Base-by-base conservation (phyloP, 2,329 filamentous ascomycete species). In the Nemania diffusa region DNA sequence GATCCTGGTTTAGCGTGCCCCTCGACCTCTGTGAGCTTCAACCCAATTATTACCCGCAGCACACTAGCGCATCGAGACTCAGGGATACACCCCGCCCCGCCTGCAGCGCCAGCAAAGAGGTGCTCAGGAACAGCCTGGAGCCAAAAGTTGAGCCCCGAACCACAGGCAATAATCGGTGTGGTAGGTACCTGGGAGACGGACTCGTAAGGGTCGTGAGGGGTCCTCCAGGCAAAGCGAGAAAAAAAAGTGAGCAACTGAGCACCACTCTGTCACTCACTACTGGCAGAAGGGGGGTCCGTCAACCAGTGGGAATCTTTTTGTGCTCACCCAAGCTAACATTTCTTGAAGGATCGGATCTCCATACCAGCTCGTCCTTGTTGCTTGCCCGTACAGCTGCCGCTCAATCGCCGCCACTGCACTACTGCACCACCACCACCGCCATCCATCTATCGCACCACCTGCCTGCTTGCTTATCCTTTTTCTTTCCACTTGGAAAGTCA, bases 1-100 rank as follows among this genome's bases (percentile, higher is more conserved):
- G 63, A 69, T 52, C 71, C 62, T 68, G 42, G 62, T 62, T 68
- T 75, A 76, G 72, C 70, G 70, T 65, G 26, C 67, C 70, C 71
- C 68, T 71, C 73, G 57, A 67, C 64, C 65, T 67, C 67, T 71
- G 70, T 53, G 51, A 32, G 46, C 22, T 61, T 44, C 26, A 65
- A 60, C 51, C 55, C 65, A 70, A 68, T 68, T 65, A 69, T 69
- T 74, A 70, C 69, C 73, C 71, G 72, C 72, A 69, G 62, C 44
- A 37, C 51, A 52, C 58, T 70, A 69, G 65, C 62, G 62, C 56
- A 64, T 42, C 42, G n/a, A 40, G 34, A 50, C 59, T 26, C 37
- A 48, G 46, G 56, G 26, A 57, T 40, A 13, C 29, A 34, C 48
- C 44, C 48, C 51, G 50, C 46, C 58, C 62, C 62, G 32, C 66